Conservation (phyloP, 768 basidiomycete genomes). For the Amanita thiersii region DNA sequence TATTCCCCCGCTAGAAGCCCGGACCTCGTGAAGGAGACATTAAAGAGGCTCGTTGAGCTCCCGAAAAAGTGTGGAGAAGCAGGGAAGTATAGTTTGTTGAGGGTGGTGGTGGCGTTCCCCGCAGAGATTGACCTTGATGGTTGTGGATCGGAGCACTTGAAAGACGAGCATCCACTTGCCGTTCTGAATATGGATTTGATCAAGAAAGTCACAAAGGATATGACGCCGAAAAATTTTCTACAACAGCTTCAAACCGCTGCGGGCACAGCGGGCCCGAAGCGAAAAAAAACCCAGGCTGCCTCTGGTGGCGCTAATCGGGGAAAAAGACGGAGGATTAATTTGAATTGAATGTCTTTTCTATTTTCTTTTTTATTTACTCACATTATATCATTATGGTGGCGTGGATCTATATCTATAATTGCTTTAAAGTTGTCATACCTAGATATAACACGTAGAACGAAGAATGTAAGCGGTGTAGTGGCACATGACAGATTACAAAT, state of each 20-base stretch:
- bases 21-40: constrained; percentile 19
- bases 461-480: no score
- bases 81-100: constrained; percentile 32
- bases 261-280: constrained; percentile 8
- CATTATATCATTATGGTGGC: no score
- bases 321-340: background rate
- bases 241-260: constrained; percentile 18
- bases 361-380: no score
- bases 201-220: constrained; percentile 26
- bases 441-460: no score
- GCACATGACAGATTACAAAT: no score
- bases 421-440: no score
- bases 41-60: constrained; percentile 17
- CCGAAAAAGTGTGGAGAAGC: constrained; percentile 26
- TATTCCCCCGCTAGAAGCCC: constrained; percentile 27
- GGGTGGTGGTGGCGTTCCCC: constrained; percentile 33
- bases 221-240: constrained; percentile 29
- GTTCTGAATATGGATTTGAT: constrained; percentile 30
- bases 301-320: background rate
- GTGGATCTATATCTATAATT: no score
- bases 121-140: constrained; percentile 29
- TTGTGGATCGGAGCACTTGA: constrained; percentile 29
- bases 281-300: constrained; percentile 5
- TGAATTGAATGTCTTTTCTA: no score
- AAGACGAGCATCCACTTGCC: constrained; percentile 31